phyloP scores from a whole-genome alignment of 768 basidiomycete species.

The Termitomyces sp. region DNA sequence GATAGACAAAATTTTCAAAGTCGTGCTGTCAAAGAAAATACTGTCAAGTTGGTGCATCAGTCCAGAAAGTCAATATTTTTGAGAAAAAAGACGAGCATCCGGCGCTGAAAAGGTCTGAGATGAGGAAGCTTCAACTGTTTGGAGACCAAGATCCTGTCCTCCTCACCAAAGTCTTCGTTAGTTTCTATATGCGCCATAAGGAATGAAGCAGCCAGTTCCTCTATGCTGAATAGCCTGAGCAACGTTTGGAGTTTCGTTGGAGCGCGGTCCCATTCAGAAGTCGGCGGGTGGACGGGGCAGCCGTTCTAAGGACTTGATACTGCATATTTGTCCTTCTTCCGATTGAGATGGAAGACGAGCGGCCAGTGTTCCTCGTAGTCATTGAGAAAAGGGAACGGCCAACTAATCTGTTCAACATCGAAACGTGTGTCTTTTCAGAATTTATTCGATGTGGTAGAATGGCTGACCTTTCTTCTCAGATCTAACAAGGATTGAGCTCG shows the following conservation, averaged over 20 bases:
- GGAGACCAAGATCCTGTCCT: neutral
- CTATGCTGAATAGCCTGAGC: neutral
- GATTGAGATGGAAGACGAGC: constrained; percentile 14
- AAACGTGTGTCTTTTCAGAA: neutral
- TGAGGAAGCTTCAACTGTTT: neutral
- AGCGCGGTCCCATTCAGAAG: neutral
- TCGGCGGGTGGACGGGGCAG: neutral
- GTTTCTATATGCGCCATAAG: neutral
- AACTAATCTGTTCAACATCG: neutral
- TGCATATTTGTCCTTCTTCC: neutral
- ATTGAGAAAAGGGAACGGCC: neutral
- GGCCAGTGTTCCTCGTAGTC: constrained; percentile 22
- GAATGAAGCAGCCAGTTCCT: neutral
- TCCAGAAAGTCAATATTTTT: neutral
- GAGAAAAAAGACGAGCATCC: neutral
- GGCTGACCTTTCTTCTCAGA: neutral
- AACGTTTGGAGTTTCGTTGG: neutral
- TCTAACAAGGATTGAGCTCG: neutral
- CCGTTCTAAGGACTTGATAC: neutral
- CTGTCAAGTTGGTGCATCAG: neutral
- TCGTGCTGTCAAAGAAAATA: neutral
- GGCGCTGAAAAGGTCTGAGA: neutral
- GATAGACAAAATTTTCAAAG: no score
- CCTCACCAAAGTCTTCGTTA: neutral
- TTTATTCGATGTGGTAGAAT: neutral